Conservation (phyloP, 1,139 yeast genomes). For the Debaryomyces udenii region DNA sequence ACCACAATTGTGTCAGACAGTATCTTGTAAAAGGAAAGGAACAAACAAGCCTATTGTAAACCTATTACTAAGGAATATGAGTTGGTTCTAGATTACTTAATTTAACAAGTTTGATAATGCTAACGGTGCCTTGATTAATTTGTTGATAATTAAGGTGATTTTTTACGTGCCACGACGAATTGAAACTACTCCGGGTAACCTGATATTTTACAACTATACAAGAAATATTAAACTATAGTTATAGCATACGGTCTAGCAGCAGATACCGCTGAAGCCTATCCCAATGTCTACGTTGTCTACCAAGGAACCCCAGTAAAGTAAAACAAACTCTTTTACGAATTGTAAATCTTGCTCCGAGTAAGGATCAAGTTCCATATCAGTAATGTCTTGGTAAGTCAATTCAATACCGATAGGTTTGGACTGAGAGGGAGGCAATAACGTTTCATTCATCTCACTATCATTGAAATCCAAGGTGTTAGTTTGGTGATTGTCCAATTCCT, state of each 20-base stretch:
- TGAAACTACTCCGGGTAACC: constrained; percentile 10
- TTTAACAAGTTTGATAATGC: constrained; percentile 3
- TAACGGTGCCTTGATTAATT: constrained; percentile 4
- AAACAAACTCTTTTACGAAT: constrained; percentile 57
- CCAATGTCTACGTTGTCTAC: constrained; percentile 40
- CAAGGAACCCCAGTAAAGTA: constrained; percentile 54
- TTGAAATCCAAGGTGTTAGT: constrained; percentile 3
- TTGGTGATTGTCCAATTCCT: constrained; percentile 25
- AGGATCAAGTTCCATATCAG: constrained; percentile 78
- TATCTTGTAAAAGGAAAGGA: constrained; percentile 6
- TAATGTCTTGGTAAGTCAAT: constrained; percentile 57
- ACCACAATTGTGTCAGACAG: constrained; percentile 1
- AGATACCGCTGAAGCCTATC: constrained; percentile 33
- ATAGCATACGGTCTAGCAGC: constrained; percentile 35
- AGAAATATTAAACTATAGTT: too few species aligned
- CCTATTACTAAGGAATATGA: constrained; percentile 3
- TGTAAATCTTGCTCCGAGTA: constrained; percentile 58
- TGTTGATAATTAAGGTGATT: constrained; percentile 11
- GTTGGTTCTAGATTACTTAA: constrained; percentile 6
- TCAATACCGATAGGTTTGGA: constrained; percentile 33
- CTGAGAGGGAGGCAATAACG: constrained; percentile 12
- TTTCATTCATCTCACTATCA: background rate
- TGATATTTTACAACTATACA: background rate
- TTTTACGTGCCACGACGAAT: constrained; percentile 11
- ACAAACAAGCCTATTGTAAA: constrained; percentile 3